Evolutionary conservation across 495 filamentous ascomycete genomes (phyloP).

Genomic region (Tuber indicum): DNA sequence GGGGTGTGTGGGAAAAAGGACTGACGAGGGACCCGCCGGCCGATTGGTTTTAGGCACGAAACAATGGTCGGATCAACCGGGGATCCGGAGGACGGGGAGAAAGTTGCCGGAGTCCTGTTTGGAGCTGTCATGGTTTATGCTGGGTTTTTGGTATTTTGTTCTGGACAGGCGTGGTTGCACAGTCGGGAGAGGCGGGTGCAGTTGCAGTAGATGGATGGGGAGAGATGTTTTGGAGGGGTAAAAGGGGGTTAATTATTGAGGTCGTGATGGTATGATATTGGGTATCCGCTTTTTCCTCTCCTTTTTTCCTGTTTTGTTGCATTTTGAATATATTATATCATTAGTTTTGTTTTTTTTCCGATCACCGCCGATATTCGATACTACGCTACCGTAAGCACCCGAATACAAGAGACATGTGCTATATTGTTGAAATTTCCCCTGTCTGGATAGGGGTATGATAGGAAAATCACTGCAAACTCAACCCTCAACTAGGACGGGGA

Average conservation of each 20-base stretch:
- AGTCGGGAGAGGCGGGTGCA: conserved; percentile 30
- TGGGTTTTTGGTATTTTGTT: conserved; percentile 38
- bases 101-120: conserved; percentile 31
- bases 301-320: neutral
- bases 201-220: conserved; percentile 15
- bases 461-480: too few species aligned
- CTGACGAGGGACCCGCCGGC: neutral
- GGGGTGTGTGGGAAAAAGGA: neutral
- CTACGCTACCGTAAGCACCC: neutral
- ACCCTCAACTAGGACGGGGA: too few species aligned
- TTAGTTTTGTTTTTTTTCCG: too few species aligned
- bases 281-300: neutral
- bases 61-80: conserved; percentile 35
- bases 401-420: too few species aligned
- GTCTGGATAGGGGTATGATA: too few species aligned
- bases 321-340: neutral
- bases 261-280: neutral
- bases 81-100: conserved; percentile 32
- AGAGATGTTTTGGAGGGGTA: conserved; percentile 5
- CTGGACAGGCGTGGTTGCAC: conserved; percentile 39
- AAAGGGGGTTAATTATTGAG: neutral
- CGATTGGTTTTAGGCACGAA: conserved; percentile 25
- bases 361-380: neutral
- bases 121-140: conserved; percentile 37
- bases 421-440: too few species aligned